These are phyloP conservation scores for Cucurbita argyrosperma DNA, from an alignment of 306 rosid genomes.

Conservation along the genomic window DNA sequence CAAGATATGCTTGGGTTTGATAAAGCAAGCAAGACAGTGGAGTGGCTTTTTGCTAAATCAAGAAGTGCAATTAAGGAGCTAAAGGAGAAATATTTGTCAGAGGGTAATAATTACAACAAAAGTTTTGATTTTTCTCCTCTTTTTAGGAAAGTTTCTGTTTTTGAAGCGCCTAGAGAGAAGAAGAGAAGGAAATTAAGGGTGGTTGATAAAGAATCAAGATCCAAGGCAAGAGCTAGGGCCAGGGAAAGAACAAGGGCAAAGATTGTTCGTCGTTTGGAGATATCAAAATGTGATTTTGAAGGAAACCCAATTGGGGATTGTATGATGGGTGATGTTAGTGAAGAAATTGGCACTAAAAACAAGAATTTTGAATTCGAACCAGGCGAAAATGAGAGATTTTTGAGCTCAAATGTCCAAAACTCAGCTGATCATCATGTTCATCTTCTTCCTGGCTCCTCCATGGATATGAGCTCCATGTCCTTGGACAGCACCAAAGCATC, in stretches of 20 bases:
- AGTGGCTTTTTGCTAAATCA: slow-evolving; percentile 37
- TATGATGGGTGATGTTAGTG: not conserved
- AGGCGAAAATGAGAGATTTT: not conserved
- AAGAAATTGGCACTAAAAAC: not conserved
- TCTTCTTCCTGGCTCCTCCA: not conserved
- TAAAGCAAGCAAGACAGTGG: slow-evolving; percentile 44
- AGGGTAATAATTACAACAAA: not conserved
- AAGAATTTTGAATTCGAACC: not conserved
- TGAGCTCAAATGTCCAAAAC: not conserved
- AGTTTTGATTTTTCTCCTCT: not conserved
- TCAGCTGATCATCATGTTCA: not conserved
- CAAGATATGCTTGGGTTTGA: slow-evolving; percentile 51
- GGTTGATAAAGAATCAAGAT: slow-evolving; percentile 33
- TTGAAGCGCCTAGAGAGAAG: not conserved
- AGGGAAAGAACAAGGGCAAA: slow-evolving; percentile 37
- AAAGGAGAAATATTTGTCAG: not conserved
- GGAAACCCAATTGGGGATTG: not conserved
- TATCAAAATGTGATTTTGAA: not conserved
- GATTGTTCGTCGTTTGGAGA: not conserved
- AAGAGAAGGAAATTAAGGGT: not conserved
- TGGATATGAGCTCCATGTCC: not conserved
- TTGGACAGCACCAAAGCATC: not conserved
- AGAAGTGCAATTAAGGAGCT: slow-evolving; percentile 29
- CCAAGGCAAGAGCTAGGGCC: slow-evolving; percentile 36
- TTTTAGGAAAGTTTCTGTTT: not conserved